Evolutionary conservation across 2,329 filamentous ascomycete species (phyloP), one percentile per base, ranked within the genome.

Genomic region (Sporothrix sp.): DNA sequence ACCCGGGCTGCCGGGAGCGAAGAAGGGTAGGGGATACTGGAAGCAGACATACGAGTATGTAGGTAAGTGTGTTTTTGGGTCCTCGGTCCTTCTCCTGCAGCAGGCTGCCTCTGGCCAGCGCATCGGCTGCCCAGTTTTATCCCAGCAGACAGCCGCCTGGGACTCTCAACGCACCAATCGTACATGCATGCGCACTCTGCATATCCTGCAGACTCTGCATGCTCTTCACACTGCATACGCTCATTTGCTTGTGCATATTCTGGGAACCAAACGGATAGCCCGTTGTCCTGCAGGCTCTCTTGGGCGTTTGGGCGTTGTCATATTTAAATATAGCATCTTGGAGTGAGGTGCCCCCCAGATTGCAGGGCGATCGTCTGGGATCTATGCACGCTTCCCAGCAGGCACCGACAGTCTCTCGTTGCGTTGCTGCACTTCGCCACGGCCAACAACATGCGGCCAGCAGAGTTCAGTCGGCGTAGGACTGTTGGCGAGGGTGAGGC

Each of bases 351-450:
- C 25, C 25, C 25, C 10, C 6, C 25, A 28, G 25, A 28, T 6
- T 28, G 25, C 25, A 28, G 5, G 25, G 6, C 25, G 25, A 6
- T 28, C 10, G 25, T 30, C 7, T 30, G n/a, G n/a, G n/a, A n/a
- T n/a, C n/a, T n/a, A n/a, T n/a, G n/a, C n/a, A n/a, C n/a, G n/a
- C n/a, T n/a, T n/a, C n/a, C n/a, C n/a, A n/a, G n/a, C 25, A 28
- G 25, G 25, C 25, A 28, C 25, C 25, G 6, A 28, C 6, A 10
- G 6, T 6, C 25, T 28, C 10, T 10, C 25, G 10, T 28, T n/a
- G n/a, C n/a, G n/a, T n/a, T n/a, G 46, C 38, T 43, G 47, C 30
- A 43, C 47, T 50, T 50, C 47, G 47, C 47, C 47, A 50, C 47
- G 23, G 28, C 28, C 28, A 21, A 10, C 28, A 25, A 3, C 13